A percentile compares a stretch with the other conserved stretches of the same genome.
These are phyloP conservation scores for Fistulifera pelliculosa DNA, from an alignment of 108 stramenopile species.

Conservation along the genomic window DNA sequence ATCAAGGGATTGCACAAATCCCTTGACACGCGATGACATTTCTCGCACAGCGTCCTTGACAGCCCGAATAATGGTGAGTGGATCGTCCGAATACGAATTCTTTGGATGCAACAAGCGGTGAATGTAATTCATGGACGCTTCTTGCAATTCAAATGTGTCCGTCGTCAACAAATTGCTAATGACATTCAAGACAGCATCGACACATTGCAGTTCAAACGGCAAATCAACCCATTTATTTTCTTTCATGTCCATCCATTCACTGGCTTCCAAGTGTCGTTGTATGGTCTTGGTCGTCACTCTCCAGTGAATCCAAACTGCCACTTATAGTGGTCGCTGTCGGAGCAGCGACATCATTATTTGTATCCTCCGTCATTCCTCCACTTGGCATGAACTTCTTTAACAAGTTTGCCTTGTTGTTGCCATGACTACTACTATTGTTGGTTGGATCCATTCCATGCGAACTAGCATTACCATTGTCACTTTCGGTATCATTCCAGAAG, in stretches of 20 bases:
- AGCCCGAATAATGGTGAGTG: slow-evolving; percentile 52
- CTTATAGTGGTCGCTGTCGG: too few species aligned
- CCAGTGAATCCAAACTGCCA: too few species aligned
- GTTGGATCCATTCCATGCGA: too few species aligned
- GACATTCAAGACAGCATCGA: slow-evolving; percentile 71
- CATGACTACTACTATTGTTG: background rate
- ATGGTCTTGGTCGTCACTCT: too few species aligned
- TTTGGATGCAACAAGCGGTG: slow-evolving; percentile 22
- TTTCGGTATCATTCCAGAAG: slow-evolving; percentile 18
- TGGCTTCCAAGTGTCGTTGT: slow-evolving; percentile 4
- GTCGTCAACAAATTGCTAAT: slow-evolving; percentile 48
- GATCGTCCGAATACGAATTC: slow-evolving; percentile 24
- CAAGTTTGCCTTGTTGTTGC: background rate
- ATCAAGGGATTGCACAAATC: slow-evolving; percentile 73
- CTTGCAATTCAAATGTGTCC: slow-evolving; percentile 46
- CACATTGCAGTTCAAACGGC: slow-evolving; percentile 67
- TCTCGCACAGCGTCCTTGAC: slow-evolving; percentile 65
- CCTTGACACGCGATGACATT: slow-evolving; percentile 65
- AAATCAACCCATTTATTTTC: slow-evolving; percentile 52
- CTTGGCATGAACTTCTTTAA: too few species aligned
- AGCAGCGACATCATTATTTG: too few species aligned
- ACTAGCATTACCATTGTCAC: slow-evolving; percentile 1
- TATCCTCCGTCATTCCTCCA: too few species aligned
- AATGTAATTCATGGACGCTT: slow-evolving; percentile 26
- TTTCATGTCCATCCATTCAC: slow-evolving; percentile 64